A percentile compares a stretch with the other conserved stretches of the same genome.
Evolutionary conservation across 2,329 filamentous ascomycete genomes (phyloP).

Genomic region (Cladophialophora exuberans): DNA sequence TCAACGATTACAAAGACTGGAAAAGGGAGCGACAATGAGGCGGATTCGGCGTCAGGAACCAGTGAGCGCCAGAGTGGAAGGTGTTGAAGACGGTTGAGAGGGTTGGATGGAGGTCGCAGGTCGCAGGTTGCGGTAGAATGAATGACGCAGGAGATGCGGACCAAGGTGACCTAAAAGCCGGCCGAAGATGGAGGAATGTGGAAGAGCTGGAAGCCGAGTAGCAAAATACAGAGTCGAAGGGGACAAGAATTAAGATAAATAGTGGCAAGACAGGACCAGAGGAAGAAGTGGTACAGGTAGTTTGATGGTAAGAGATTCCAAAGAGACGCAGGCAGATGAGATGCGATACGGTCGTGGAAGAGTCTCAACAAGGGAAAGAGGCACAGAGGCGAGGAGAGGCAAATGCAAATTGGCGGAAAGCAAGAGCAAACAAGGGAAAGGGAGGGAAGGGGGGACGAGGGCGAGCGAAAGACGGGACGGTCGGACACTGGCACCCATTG

Average conservation of each 20-base stretch:
- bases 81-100: constrained; percentile 23
- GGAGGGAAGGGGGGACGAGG: constrained; percentile 14
- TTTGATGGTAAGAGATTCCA: not conserved
- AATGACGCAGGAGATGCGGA: constrained; percentile 29
- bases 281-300: constrained; percentile 11
- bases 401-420: constrained; percentile 18
- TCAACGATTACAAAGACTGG: constrained; percentile 13
- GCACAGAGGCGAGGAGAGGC: constrained; percentile 1
- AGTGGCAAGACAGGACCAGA: constrained; percentile 14
- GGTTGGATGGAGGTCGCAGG: too few relatives aligned
- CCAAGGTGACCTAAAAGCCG: constrained; percentile 16
- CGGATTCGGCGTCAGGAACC: constrained; percentile 1
- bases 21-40: constrained; percentile 15
- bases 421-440: constrained; percentile 27
- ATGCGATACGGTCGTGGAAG: constrained; percentile 15
- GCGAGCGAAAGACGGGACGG: constrained; percentile 28
- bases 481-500: not conserved
- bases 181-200: constrained; percentile 14
- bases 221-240: constrained; percentile 23
- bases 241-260: constrained; percentile 14
- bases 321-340: constrained; percentile 23
- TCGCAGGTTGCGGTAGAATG: constrained; percentile 20
- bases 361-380: constrained; percentile 9
- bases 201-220: constrained; percentile 4
- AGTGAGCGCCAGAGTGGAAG: constrained; percentile 1